Conservation (phyloP, 306 rosid species). For the Corylus avellana region DNA sequence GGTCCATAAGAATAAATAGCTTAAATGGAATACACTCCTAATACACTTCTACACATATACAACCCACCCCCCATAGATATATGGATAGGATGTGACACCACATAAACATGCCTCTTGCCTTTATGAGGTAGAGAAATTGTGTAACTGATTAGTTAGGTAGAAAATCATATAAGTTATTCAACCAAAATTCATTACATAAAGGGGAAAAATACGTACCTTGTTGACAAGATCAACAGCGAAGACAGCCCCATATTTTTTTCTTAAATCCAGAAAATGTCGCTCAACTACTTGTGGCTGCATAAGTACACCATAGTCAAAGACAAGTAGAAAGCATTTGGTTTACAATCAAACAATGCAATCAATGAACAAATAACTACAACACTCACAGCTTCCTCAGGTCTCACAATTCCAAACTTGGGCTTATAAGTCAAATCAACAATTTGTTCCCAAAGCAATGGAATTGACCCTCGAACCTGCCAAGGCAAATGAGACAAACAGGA, state of each 20-base stretch:
- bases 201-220: constrained; percentile 51
- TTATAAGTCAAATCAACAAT: constrained; percentile 92
- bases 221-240: constrained; percentile 89
- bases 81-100: constrained; percentile 6
- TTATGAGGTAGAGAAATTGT: constrained; percentile 17
- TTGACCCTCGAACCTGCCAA: constrained; percentile 89
- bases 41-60: constrained; percentile 3
- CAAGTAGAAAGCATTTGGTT: constrained; percentile 11
- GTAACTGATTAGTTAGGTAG: constrained; percentile 21
- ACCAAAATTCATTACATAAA: constrained; percentile 13
- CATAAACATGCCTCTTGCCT: constrained; percentile 7
- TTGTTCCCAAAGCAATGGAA: constrained; percentile 92
- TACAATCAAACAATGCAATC: constrained; percentile 28
- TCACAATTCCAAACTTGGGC: constrained; percentile 80
- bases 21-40: constrained; percentile 21
- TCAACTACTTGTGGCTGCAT: constrained; percentile 78
- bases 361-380: constrained; percentile 23
- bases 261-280: constrained; percentile 90
- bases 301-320: constrained; percentile 39
- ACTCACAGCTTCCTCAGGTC: constrained; percentile 85
- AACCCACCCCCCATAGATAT: constrained; percentile 5
- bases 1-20: constrained; percentile 29
- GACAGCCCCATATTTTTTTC: constrained; percentile 91
- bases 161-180: not conserved
- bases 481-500: constrained; percentile 22